Conservation (phyloP, 352 stramenopile genomes). For the Phytophthora sansomeana region DNA sequence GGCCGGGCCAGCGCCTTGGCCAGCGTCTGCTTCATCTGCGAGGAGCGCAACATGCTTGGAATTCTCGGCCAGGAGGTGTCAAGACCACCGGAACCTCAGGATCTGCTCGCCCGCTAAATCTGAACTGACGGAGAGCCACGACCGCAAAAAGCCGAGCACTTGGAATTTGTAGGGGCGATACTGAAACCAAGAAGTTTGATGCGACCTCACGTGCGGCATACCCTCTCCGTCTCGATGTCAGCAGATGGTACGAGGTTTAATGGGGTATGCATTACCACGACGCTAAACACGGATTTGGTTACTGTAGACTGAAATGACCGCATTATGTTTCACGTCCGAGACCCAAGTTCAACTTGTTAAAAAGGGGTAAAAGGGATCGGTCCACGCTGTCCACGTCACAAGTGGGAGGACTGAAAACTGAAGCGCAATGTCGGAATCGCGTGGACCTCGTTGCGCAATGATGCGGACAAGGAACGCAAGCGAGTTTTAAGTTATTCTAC, state of each 20-base stretch:
- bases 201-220: neutral
- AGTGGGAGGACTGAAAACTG: neutral
- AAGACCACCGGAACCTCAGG: conserved; percentile 29
- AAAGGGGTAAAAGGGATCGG: neutral
- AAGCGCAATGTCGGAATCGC: too few relatives aligned
- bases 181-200: conserved; percentile 1
- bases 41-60: conserved; percentile 38
- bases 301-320: neutral
- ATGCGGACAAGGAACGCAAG: neutral
- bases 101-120: conserved; percentile 7
- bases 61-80: neutral
- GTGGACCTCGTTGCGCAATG: too few relatives aligned
- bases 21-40: conserved; percentile 32
- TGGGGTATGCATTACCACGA: neutral
- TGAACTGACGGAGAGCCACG: conserved; percentile 17
- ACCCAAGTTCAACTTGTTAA: conserved; percentile 20
- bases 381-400: conserved; percentile 9
- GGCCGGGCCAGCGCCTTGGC: conserved; percentile 21
- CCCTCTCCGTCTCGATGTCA: neutral
- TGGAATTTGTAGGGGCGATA: conserved; percentile 5
- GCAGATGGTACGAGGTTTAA: too few relatives aligned
- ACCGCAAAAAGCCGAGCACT: neutral
- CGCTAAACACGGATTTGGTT: neutral
- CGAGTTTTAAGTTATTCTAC: conserved; percentile 10
- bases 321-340: neutral